Evolutionary conservation across 306 rosid genomes (phyloP), one percentile per base, ranked within the genome.

Genomic region (Cucurbita maxima): DNA sequence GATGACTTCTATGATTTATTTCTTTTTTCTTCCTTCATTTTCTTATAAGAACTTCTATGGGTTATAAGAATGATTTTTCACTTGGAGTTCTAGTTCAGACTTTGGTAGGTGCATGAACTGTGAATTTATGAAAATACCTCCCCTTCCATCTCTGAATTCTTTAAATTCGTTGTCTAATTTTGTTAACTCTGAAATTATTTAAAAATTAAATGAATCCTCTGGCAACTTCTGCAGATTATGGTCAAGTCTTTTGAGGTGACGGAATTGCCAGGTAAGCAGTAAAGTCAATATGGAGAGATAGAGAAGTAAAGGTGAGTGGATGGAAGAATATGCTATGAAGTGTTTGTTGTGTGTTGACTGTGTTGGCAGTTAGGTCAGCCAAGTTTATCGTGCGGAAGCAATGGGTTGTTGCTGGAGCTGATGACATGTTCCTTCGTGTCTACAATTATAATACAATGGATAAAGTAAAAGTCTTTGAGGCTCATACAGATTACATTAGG

Each of bases 371-470:
- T 82, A 87, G 99, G 80, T 94, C 99, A 20, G 99, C 99, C 80
- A 94, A 94, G 78, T 94, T 94, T 81, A 84, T 88, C 62, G 86
- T 93, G n/a, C 99, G 96, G 78, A 94, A 82, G 84, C 97, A 94
- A 79, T 94, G 95, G 99, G 96, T 94, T 40, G 99, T 94, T 77
- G 96, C 96, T 74, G 99, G 92, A 75, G 99, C 96, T 56, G 99
- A 94, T 88, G 99, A 94, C 84, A 89, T 94, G 96, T 80, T 77
- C 67, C 77, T 94, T 64, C 99, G 99, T 71, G 96, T 86, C 71
- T 94, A 88, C 85, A 91, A 94, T 82, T 94, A 91, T 83, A 94
- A 94, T 79, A 94, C 99, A 38, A 94, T 94, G 99, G 99, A 94
- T 78, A 94, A 94, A 79, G 81, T 91, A 68, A 89, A 89, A 84